These are phyloP conservation scores for Taphrina betulina DNA, from an alignment of 1,139 yeast species.

Conservation along the genomic window DNA sequence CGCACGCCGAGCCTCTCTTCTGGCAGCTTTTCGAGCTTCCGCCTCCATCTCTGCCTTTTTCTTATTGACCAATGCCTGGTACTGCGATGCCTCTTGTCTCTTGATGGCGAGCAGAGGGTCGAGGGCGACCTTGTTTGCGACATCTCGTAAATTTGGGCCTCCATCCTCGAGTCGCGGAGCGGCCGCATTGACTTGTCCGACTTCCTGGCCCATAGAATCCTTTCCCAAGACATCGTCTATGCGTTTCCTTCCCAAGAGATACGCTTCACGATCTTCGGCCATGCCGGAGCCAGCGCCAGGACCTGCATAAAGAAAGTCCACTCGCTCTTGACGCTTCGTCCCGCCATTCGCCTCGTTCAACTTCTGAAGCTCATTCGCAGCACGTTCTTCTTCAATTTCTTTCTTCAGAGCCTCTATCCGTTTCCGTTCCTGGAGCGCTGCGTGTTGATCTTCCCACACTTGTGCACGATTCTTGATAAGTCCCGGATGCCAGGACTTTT, in stretches of 20 bases:
- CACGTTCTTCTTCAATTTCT: slow-evolving; percentile 66
- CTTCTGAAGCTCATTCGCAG: slow-evolving; percentile 57
- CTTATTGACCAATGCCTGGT: slow-evolving; percentile 35
- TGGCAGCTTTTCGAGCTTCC: slow-evolving; percentile 32
- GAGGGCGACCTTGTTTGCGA: slow-evolving; percentile 44
- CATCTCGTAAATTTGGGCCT: slow-evolving; percentile 40
- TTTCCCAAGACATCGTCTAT: slow-evolving; percentile 45
- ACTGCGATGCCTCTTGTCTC: slow-evolving; percentile 46
- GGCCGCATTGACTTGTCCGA: slow-evolving; percentile 39
- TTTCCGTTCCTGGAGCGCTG: slow-evolving; percentile 67
- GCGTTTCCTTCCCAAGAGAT: slow-evolving; percentile 53
- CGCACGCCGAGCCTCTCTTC: slow-evolving; percentile 3
- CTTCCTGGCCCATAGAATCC: slow-evolving; percentile 37
- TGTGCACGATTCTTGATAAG: slow-evolving; percentile 82
- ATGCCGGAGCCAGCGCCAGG: slow-evolving; percentile 40
- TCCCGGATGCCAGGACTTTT: slow-evolving; percentile 37
- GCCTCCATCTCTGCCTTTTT: slow-evolving; percentile 36
- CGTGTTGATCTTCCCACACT: slow-evolving; percentile 82
- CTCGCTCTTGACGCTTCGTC: slow-evolving; percentile 51
- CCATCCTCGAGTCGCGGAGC: slow-evolving; percentile 30
- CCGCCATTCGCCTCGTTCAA: slow-evolving; percentile 54
- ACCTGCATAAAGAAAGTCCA: slow-evolving; percentile 87
- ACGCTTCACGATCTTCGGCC: slow-evolving; percentile 49
- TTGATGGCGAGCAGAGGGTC: slow-evolving; percentile 60
- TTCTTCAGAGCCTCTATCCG: slow-evolving; percentile 62